Evolutionary conservation across 1,139 yeast genomes (phyloP).

Genomic region (Kluyveromyces sp.): DNA sequence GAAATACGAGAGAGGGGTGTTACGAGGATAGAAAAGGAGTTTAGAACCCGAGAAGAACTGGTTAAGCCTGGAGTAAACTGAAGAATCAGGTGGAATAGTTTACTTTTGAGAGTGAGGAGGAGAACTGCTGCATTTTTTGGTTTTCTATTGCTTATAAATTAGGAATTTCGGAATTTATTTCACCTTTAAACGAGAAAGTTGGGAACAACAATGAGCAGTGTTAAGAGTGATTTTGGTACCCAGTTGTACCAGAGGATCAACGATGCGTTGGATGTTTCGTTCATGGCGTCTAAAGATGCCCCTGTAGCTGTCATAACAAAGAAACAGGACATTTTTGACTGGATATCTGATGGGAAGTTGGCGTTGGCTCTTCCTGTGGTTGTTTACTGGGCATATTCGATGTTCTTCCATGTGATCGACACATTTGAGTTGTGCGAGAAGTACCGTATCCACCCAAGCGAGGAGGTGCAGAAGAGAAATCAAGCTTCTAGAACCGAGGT

Average conservation of each 20-base stretch:
- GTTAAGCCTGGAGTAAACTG: no score
- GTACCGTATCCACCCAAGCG: slow-evolving; percentile 87
- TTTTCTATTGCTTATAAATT: no score
- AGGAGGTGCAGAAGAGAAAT: slow-evolving; percentile 69
- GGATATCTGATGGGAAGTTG: slow-evolving; percentile 50
- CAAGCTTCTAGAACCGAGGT: slow-evolving; percentile 66
- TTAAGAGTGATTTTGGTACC: no score
- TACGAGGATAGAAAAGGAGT: no score
- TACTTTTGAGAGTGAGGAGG: no score
- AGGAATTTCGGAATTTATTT: no score
- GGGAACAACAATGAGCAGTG: no score
- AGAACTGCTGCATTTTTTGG: no score
- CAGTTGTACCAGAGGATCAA: background rate
- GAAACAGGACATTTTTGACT: slow-evolving; percentile 13
- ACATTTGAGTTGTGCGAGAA: slow-evolving; percentile 64
- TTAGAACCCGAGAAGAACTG: no score
- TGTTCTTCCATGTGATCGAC: slow-evolving; percentile 69
- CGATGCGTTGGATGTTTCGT: slow-evolving; percentile 9
- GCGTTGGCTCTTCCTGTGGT: slow-evolving; percentile 69
- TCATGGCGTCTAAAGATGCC: slow-evolving; percentile 16
- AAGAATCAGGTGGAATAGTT: no score
- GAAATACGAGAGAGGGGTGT: no score
- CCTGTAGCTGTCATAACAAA: slow-evolving; percentile 12
- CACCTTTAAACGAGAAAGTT: no score
- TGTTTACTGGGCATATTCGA: slow-evolving; percentile 76